Percentiles rank a stretch among this genome's conserved stretches.
phyloP scores from a whole-genome alignment of 164 flowering plant species.

The Cinnamomum chago region DNA sequence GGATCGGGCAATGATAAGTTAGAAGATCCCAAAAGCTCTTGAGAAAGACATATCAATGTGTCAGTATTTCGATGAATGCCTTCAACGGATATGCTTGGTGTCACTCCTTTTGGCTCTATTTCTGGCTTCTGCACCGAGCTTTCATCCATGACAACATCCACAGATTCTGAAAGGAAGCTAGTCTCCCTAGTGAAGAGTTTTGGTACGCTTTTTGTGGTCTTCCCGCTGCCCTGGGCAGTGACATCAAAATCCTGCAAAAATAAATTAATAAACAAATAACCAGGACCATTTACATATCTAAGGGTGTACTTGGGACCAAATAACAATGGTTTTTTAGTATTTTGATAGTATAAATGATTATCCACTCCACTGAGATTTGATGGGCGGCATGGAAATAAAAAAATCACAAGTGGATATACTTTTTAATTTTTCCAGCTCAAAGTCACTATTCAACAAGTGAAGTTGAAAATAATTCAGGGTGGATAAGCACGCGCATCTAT shows the following conservation, averaged over 20 bases:
- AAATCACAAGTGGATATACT: too few relatives aligned
- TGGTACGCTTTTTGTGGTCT: constrained; percentile 19
- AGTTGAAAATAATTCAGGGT: too few relatives aligned
- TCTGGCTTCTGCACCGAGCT: constrained; percentile 39
- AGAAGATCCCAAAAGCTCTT: constrained; percentile 40
- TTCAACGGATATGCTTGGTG: constrained; percentile 33
- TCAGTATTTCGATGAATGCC: constrained; percentile 22
- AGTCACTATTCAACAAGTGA: too few relatives aligned
- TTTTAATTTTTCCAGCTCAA: too few relatives aligned
- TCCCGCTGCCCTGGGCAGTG: constrained; percentile 7
- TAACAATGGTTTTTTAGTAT: too few relatives aligned
- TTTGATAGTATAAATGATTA: too few relatives aligned
- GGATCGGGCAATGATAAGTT: constrained; percentile 56
- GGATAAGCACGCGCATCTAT: too few relatives aligned
- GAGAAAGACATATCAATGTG: constrained; percentile 32
- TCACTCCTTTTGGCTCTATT: constrained; percentile 23
- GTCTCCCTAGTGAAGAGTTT: constrained; percentile 42
- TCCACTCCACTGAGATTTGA: too few relatives aligned
- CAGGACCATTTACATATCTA: not conserved
- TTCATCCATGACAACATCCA: constrained; percentile 51
- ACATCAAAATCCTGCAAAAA: constrained; percentile 30
- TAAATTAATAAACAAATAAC: not conserved
- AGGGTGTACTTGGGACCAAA: too few relatives aligned
- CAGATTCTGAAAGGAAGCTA: constrained; percentile 80
- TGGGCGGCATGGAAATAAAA: too few relatives aligned